Base-by-base conservation (phyloP, 768 basidiomycete species). In the Collybia sordida region DNA sequence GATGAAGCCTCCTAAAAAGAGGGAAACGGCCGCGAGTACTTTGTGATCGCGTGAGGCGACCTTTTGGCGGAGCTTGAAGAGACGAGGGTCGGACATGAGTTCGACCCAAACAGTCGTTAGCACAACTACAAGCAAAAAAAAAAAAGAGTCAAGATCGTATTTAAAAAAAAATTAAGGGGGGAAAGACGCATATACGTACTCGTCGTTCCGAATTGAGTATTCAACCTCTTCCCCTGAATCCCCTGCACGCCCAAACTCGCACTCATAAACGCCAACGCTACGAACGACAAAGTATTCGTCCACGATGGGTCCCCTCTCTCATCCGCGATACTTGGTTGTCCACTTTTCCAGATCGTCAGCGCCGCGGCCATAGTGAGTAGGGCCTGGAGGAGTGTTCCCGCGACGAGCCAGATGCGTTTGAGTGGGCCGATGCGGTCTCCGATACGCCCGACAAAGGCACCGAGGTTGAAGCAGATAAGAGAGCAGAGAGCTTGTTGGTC, bases 61-160 rank as follows among this genome's bases (percentile, higher is more conserved):
- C 44, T 68, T 68, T 43, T 77, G 70, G 35, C 75, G 74, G 40
- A 80, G 49, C 21, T 74, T 59, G 74, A 93, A 87, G 18, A 95
- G 79, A 41, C 80, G 68, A 0, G 91, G 91, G 64, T 92, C 90
- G 43, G 85, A 84, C 77, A 89, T 78, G 42, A 94, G 80, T 59
- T 94, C 92, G 56, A 91, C 90, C 90, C 90, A 94, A 49, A 92
- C 80, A 15, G 88, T 90, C 14, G 92, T 94, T 8, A 94, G 74
- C 38, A 93, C 89, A 55, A 92, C 89, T 83, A 63, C 18, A 42
- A 22, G 12, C 24, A 19, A 36, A 35, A 34, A 41, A 35, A 24
- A n/a, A n/a, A n/a, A n/a, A n/a, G n/a, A 23, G 31, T 39, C 11
- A 38, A 37, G 35, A 18, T 7, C 38, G 35, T 3, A 46, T 9